Conservation (phyloP, 2,329 filamentous ascomycete species). For the Dactylellina parvicollis region DNA sequence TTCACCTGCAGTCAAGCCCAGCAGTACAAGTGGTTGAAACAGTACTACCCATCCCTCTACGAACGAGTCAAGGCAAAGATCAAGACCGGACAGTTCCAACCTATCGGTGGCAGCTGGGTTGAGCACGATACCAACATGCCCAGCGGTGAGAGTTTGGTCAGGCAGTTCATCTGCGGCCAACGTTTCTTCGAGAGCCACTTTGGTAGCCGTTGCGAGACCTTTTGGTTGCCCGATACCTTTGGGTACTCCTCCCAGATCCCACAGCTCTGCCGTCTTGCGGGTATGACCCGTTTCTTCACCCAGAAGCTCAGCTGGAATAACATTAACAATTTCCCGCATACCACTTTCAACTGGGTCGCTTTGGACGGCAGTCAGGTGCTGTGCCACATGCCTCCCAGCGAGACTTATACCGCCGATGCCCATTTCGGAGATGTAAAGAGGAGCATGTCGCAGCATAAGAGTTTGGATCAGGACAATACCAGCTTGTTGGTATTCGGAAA, state of each 20-base stretch:
- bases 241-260: conserved; percentile 95
- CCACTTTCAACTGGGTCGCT: conserved; percentile 98
- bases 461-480: conserved; percentile 88
- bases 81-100: conserved; percentile 88
- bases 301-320: conserved; percentile 99
- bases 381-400: conserved; percentile 94
- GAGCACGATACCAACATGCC: conserved; percentile 99
- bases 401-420: conserved; percentile 90
- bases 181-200: conserved; percentile 94
- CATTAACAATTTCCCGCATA: conserved; percentile 98
- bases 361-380: conserved; percentile 95
- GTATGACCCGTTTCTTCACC: conserved; percentile 95
- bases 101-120: conserved; percentile 97
- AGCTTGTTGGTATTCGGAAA: conserved; percentile 95
- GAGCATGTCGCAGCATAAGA: conserved; percentile 92
- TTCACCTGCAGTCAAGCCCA: conserved; percentile 95
- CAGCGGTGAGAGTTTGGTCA: conserved; percentile 89
- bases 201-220: conserved; percentile 85
- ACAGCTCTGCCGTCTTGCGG: conserved; percentile 90
- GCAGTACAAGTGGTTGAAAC: conserved; percentile 97
- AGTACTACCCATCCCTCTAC: conserved; percentile 86
- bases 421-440: conserved; percentile 93
- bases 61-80: conserved; percentile 92
- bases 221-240: conserved; percentile 98
- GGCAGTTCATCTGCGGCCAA: conserved; percentile 95